Evolutionary conservation across 768 basidiomycete genomes (phyloP).

Genomic region (Mycena metata): DNA sequence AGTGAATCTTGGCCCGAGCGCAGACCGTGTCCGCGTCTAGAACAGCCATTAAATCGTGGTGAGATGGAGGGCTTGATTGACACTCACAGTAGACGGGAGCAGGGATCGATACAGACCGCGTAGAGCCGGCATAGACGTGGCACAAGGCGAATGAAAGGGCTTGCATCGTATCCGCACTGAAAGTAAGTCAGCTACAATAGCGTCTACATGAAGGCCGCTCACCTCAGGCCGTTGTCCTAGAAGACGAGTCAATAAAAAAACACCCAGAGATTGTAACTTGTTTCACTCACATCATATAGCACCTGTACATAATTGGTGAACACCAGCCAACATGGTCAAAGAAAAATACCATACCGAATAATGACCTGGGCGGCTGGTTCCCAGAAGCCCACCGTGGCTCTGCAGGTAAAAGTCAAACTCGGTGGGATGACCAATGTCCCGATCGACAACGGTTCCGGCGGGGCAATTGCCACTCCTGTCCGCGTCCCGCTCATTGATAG

Average conservation of each 20-base stretch:
- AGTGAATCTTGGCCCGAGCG: slow-evolving; percentile 73
- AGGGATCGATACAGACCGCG: slow-evolving; percentile 88
- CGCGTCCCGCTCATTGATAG: slow-evolving; percentile 53
- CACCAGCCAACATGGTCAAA: not conserved
- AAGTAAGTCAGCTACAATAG: slow-evolving; percentile 3
- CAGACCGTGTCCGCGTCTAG: slow-evolving; percentile 85
- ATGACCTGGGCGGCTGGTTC: slow-evolving; percentile 71
- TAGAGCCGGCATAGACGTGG: slow-evolving; percentile 85
- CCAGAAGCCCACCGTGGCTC: slow-evolving; percentile 82
- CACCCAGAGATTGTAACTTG: not conserved
- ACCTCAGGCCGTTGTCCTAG: slow-evolving; percentile 74
- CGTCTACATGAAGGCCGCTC: slow-evolving; percentile 32
- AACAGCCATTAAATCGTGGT: not conserved
- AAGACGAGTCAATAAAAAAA: not conserved
- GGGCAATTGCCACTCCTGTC: slow-evolving; percentile 81
- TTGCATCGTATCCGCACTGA: slow-evolving; percentile 77
- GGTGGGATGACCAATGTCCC: slow-evolving; percentile 74
- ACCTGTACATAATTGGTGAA: slow-evolving; percentile 45
- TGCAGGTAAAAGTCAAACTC: slow-evolving; percentile 86
- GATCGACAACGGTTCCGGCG: slow-evolving; percentile 85
- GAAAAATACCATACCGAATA: slow-evolving; percentile 56
- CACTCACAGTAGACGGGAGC: slow-evolving; percentile 86
- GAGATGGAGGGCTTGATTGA: no score
- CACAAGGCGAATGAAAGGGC: slow-evolving; percentile 79
- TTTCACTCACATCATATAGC: slow-evolving; percentile 55